Conservation (phyloP, 257 asterid species). For the Apocynum venetum region DNA sequence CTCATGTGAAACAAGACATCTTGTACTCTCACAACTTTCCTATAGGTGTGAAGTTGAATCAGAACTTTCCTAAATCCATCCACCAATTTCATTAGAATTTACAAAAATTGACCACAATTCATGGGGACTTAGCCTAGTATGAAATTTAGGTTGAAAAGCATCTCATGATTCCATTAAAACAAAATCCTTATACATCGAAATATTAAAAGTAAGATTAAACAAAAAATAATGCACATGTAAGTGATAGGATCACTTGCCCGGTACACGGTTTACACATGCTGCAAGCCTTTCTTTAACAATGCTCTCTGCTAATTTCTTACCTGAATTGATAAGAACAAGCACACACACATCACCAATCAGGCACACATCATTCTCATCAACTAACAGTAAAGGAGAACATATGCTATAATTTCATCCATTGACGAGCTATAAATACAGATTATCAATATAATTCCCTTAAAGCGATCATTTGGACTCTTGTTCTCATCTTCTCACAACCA, state of each 20-base stretch:
- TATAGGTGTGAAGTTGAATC: neutral
- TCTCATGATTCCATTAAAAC: neutral
- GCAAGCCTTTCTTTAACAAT: slow-evolving; percentile 87
- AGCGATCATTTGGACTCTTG: neutral
- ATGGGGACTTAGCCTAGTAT: neutral
- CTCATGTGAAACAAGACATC: neutral
- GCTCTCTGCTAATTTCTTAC: slow-evolving; percentile 87
- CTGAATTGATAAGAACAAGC: slow-evolving; percentile 32
- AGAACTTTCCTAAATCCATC: neutral
- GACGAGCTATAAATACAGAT: neutral
- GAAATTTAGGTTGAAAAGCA: neutral
- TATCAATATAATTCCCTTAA: neutral
- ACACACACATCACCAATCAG: neutral
- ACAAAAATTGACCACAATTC: neutral
- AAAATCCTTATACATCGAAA: too few species aligned
- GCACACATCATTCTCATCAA: neutral
- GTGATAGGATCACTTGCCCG: slow-evolving; percentile 42
- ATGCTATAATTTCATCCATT: neutral
- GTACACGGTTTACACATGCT: slow-evolving; percentile 89
- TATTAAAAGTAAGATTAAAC: neutral
- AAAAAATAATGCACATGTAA: slow-evolving; percentile 6
- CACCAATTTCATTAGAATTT: neutral
- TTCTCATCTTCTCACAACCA: neutral
- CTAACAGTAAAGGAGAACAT: neutral
- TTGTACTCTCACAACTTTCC: neutral